phyloP scores from a whole-genome alignment of 1,284 basidiomycete species.

The Anthracocystis walkeri region DNA sequence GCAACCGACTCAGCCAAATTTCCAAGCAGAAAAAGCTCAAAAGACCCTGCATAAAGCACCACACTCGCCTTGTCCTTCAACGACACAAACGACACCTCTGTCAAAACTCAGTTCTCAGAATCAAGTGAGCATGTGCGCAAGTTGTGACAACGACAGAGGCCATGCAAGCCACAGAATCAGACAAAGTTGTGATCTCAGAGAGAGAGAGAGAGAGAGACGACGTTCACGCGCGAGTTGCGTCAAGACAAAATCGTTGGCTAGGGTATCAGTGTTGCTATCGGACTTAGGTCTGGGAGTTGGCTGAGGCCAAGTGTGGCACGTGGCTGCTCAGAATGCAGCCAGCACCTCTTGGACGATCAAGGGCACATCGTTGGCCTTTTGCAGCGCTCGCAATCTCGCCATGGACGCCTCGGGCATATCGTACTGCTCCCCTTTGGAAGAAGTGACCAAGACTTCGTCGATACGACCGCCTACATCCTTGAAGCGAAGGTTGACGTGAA shows the following conservation, averaged over 20 bases:
- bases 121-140: neutral
- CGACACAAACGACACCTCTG: neutral
- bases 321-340: conserved; percentile 33
- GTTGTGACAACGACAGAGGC: neutral
- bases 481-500: conserved; percentile 45
- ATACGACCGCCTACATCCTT: conserved; percentile 51
- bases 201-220: neutral
- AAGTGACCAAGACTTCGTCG: conserved; percentile 43
- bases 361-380: conserved; percentile 54
- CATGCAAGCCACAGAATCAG: conserved; percentile 8
- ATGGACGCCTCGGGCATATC: conserved; percentile 49
- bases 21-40: too few species aligned
- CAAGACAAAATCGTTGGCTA: neutral
- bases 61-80: too few species aligned
- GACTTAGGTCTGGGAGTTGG: neutral
- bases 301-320: neutral
- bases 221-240: neutral
- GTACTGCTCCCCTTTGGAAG: conserved; percentile 46
- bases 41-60: conserved; percentile 17
- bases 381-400: conserved; percentile 38
- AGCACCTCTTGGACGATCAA: conserved; percentile 53
- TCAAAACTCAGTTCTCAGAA: neutral
- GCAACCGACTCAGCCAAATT: too few species aligned
- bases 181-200: conserved; percentile 8
- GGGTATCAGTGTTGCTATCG: conserved; percentile 8